Evolutionary conservation across 345 rosid genomes (phyloP), one percentile per base, ranked within the genome.

Genomic region (Acer campestre): DNA sequence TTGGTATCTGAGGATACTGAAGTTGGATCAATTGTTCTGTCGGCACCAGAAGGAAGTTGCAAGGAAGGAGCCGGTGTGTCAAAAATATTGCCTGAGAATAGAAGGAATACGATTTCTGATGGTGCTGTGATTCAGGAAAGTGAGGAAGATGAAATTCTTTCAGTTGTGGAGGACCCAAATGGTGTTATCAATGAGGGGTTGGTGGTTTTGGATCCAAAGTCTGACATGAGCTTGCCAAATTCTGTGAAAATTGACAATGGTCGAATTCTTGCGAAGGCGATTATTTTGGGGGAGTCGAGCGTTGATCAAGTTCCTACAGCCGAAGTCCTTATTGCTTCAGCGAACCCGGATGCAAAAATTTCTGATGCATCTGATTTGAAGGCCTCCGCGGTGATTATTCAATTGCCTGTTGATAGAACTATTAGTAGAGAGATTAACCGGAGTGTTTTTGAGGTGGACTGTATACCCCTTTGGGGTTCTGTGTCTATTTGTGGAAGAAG

Each of bases 401-500:
- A 90, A 79, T 86, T 89, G 65, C 93, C 93, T 62, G 75, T 79
- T 77, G 87, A 87, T 76, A 89, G 85, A 74, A 87, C 69, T 81
- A 84, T 86, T 1, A 66, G 61, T 46, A 86, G 82, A 80, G 89
- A 85, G 78, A 90, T 86, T 81, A 58, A 81, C 62, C 86, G 88
- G 74, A 92, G 90, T 84, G 96, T 92, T 69, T 93, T 89, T 42
- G 92, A 95, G 85, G 88, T 90, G 73, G 99, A 92, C 1, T 92
- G 90, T 77, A 81, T 92, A 23, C 98, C 99, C 8, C 93, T 95
- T 53, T 95, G 97, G 97, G 99, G 99, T 58, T 82, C 81, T 49
- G 86, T 87, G 67, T 92, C 97, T 58, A 77, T 89, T 22, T 71
- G 93, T 64, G 99, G 99, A 42, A 93, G 85, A 82, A 88, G 98